Base-by-base conservation (phyloP, 1,139 yeast genomes). In the Blastobotrys indianensis region DNA sequence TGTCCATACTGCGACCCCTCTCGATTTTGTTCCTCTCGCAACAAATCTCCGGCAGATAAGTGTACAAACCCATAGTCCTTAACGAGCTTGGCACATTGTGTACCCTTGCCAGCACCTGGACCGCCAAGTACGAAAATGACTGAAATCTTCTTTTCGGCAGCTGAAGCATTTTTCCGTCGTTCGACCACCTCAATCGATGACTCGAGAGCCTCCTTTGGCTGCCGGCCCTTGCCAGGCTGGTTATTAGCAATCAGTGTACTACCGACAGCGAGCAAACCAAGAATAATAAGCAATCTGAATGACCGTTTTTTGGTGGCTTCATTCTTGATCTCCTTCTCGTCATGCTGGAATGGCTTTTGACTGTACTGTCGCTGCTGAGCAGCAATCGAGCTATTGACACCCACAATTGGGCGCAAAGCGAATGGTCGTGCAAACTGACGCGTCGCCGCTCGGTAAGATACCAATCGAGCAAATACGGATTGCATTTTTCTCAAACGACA, bases 101-200 rank as follows among this genome's bases (percentile, higher is more conserved):
- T 92, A 48, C 98, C 98, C 63, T 92, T 92, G 36, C 98, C 98
- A 13, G 95, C 83, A 12, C 98, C 97, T 2, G 90, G 90, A 1
- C 90, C 78, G 10, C 72, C 72, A 34, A 92, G 76, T 6, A 92
- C 96, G 64, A 86, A 92, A 28, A 92, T 75, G 6, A 92, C 95
- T 30, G 85, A 78, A 30, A 85, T 29, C 25, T 37, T 28, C 32
- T 38, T 39, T 4, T 20, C 25, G 4, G 20, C 32, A 9, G 29
- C 7, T n/a, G n/a, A n/a, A n/a, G n/a, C n/a, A 3, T 32, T 38
- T 32, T 30, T 33, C n/a, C 33, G 33, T 12, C 37, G 7, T 34
- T 45, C 42, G 17, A 37, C 30, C 12, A 11, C 4, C 23, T 46
- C 48, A n/a, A 46, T 43, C 32, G 33, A 17, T 16, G 41, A 33